Percentiles rank a stretch among this genome's conserved stretches.
Conservation (phyloP, 129 eudicot genomes). For the Scalesia atractyloides region DNA sequence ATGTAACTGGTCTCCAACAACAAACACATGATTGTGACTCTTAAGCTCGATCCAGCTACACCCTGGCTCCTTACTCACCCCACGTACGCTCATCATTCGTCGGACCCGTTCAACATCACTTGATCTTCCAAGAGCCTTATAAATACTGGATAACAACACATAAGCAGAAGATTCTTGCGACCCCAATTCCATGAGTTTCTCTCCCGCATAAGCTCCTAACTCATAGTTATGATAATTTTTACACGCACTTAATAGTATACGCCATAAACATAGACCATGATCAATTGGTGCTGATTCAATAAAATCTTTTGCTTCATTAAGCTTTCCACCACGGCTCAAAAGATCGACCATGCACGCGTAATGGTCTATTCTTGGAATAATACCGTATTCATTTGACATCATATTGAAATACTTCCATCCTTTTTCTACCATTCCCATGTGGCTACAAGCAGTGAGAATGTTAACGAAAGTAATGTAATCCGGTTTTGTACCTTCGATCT, state of each 20-base stretch:
- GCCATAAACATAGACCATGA: slow-evolving; percentile 85
- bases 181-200: slow-evolving; percentile 72
- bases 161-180: slow-evolving; percentile 92
- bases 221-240: slow-evolving; percentile 70
- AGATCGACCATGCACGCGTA: slow-evolving; percentile 94
- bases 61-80: slow-evolving; percentile 86
- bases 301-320: slow-evolving; percentile 69
- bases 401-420: slow-evolving; percentile 58
- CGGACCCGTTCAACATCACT: slow-evolving; percentile 70
- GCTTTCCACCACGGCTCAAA: slow-evolving; percentile 83
- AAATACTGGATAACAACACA: slow-evolving; percentile 66
- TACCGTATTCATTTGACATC: slow-evolving; percentile 54
- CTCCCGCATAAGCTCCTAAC: slow-evolving; percentile 92
- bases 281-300: slow-evolving; percentile 62
- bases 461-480: slow-evolving; percentile 76
- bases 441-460: slow-evolving; percentile 88
- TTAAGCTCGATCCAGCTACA: slow-evolving; percentile 88
- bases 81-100: slow-evolving; percentile 61
- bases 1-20: slow-evolving; percentile 79
- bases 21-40: slow-evolving; percentile 77
- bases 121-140: slow-evolving; percentile 65
- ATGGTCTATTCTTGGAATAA: slow-evolving; percentile 70
- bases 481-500: slow-evolving; percentile 57
- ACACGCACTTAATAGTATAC: slow-evolving; percentile 80
- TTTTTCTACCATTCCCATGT: slow-evolving; percentile 70